These are phyloP conservation scores for Aspergillus nanangensis DNA, from an alignment of 495 filamentous ascomycete species.

Conservation along the genomic window DNA sequence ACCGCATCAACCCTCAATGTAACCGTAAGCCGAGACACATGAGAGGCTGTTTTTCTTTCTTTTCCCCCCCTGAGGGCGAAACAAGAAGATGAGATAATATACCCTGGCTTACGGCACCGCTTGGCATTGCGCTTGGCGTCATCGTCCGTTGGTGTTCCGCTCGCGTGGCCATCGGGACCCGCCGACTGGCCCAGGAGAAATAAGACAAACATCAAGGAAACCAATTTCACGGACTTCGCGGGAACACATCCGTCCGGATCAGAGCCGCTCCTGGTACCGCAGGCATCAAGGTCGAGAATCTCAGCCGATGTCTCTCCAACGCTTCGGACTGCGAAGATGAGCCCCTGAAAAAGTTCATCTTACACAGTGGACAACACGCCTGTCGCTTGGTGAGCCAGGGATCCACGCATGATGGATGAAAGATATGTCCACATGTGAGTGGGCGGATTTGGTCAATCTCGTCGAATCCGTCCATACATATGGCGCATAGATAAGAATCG, in stretches of 20 bases:
- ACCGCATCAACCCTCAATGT: too few species aligned
- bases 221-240: slow-evolving; percentile 4
- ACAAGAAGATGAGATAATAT: background rate
- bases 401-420: slow-evolving; percentile 90
- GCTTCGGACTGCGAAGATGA: background rate
- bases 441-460: slow-evolving; percentile 85
- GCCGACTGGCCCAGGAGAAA: background rate
- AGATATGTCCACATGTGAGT: slow-evolving; percentile 89
- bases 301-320: background rate
- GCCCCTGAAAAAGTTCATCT: slow-evolving; percentile 43
- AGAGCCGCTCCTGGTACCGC: slow-evolving; percentile 4
- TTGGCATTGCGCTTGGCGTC: slow-evolving; percentile 1
- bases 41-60: too few species aligned
- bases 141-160: background rate
- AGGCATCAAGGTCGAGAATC: background rate
- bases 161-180: background rate
- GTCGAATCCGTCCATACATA: slow-evolving; percentile 84
- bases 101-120: background rate
- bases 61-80: too few species aligned
- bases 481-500: slow-evolving; percentile 68
- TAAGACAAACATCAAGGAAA: background rate
- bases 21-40: too few species aligned
- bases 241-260: slow-evolving; percentile 12
- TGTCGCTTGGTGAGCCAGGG: slow-evolving; percentile 92
- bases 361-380: slow-evolving; percentile 95